Evolutionary conservation across 2,329 filamentous ascomycete genomes (phyloP), one percentile per base, ranked within the genome.

Genomic region (Hypomyces perniciosus): DNA sequence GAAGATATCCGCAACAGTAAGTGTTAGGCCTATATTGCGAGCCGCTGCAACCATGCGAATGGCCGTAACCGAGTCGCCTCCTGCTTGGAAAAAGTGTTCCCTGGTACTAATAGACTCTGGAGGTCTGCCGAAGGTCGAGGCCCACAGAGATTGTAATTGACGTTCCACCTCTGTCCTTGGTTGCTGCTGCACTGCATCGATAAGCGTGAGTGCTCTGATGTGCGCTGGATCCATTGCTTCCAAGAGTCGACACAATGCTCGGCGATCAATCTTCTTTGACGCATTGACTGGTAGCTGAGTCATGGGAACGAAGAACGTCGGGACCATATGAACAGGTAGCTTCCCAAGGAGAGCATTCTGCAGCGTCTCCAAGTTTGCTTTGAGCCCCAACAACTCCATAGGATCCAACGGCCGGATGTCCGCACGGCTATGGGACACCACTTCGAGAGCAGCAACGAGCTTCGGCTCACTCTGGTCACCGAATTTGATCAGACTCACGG

Each of bases 311-410:
- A 39, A 51, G 13, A 51, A 10, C 13, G 35, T 29, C 7, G 44
- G 49, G 3, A 47, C 39, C 49, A 51, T 51, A 33, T 51, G 31
- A 28, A 40, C 27, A n/a, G 49, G 49, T 10, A 51, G 27, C n/a
- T n/a, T n/a, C n/a, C n/a, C n/a, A n/a, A n/a, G n/a, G n/a, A n/a
- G n/a, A n/a, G n/a, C n/a, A n/a, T n/a, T n/a, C n/a, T n/a, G n/a
- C n/a, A n/a, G n/a, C n/a, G n/a, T n/a, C n/a, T n/a, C n/a, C n/a
- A n/a, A n/a, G n/a, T n/a, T n/a, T n/a, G n/a, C n/a, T n/a, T n/a
- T n/a, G n/a, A n/a, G n/a, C n/a, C n/a, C n/a, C n/a, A n/a, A n/a
- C n/a, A n/a, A n/a, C n/a, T n/a, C n/a, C n/a, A n/a, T n/a, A n/a
- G n/a, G n/a, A n/a, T n/a, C n/a, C n/a, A n/a, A n/a, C n/a, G n/a